phyloP scores from a whole-genome alignment of 441 rosid species.

The Gossypium lobatum region DNA sequence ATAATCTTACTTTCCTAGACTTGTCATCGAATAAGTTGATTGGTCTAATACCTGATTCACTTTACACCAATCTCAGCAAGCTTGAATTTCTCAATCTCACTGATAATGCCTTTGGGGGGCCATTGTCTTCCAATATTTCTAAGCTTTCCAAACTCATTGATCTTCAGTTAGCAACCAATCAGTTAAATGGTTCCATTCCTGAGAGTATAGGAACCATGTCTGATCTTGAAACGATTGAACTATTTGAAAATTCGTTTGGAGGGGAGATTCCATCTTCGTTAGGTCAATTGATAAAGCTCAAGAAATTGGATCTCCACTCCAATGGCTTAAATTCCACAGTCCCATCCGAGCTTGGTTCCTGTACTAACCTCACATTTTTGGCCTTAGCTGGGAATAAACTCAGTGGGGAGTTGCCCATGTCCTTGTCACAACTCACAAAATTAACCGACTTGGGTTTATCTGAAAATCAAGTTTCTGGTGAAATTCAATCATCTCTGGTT shows the following conservation, averaged over 20 bases:
- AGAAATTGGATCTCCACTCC: conserved; percentile 33
- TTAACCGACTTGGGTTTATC: conserved; percentile 37
- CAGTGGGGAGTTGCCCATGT: conserved; percentile 44
- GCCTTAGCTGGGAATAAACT: conserved; percentile 48
- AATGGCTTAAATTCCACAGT: conserved; percentile 42
- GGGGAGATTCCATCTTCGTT: conserved; percentile 54
- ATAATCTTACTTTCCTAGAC: conserved; percentile 47
- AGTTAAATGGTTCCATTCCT: conserved; percentile 41
- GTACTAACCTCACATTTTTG: conserved; percentile 40
- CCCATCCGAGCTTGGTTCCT: conserved; percentile 52
- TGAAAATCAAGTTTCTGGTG: conserved; percentile 39
- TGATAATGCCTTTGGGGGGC: conserved; percentile 33
- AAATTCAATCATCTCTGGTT: conserved; percentile 35
- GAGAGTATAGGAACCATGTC: conserved; percentile 32
- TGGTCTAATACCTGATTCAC: conserved; percentile 36
- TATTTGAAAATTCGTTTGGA: conserved; percentile 34
- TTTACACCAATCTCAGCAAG: conserved; percentile 37
- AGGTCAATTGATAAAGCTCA: conserved; percentile 49
- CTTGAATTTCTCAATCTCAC: conserved; percentile 41
- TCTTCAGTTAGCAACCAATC: conserved; percentile 33
- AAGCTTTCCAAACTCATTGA: conserved; percentile 44
- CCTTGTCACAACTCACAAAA: conserved; percentile 42
- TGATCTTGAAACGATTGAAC: conserved; percentile 35
- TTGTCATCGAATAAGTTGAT: conserved; percentile 38
- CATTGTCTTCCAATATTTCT: conserved; percentile 37